Percentiles rank a stretch among this genome's conserved stretches.
Evolutionary conservation across 208 protist genomes (phyloP).

Genomic region (Crithidia thermophila): DNA sequence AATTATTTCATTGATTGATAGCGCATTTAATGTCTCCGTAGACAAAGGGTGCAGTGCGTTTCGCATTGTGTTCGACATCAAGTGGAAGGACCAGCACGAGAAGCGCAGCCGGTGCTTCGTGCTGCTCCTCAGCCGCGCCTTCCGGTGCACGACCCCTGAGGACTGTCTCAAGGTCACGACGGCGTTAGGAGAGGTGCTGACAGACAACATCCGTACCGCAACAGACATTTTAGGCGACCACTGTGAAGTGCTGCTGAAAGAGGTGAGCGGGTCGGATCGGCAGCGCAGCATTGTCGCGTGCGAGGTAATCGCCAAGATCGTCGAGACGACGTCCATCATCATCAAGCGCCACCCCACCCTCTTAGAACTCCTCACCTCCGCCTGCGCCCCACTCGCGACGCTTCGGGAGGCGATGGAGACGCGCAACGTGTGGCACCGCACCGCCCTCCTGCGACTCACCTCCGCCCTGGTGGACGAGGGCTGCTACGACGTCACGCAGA

Average conservation of each 20-base stretch:
- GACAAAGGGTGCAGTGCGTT: constrained; percentile 75
- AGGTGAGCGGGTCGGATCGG: constrained; percentile 7
- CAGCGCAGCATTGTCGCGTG: constrained; percentile 56
- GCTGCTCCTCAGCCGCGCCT: constrained; percentile 62
- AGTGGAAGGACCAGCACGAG: constrained; percentile 80
- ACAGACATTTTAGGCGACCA: constrained; percentile 67
- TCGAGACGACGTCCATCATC: constrained; percentile 50
- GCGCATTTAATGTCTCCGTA: constrained; percentile 63
- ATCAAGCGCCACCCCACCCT: constrained; percentile 77
- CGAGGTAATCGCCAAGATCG: constrained; percentile 72
- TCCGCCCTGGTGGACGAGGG: constrained; percentile 65
- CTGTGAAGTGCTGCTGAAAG: constrained; percentile 37
- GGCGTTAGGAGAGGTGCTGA: constrained; percentile 54
- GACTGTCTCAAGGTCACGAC: constrained; percentile 50
- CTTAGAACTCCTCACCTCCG: constrained; percentile 59
- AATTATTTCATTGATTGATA: constrained; percentile 62
- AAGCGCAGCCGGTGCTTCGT: constrained; percentile 67
- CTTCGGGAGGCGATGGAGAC: constrained; percentile 67
- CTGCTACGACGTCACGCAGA: constrained; percentile 70
- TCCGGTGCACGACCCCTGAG: constrained; percentile 40
- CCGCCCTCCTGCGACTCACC: constrained; percentile 61
- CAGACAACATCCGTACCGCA: constrained; percentile 79
- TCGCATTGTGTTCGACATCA: constrained; percentile 78
- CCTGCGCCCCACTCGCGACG: constrained; percentile 51
- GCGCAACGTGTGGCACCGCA: constrained; percentile 59